These are phyloP conservation scores for Tetracladium setigerum DNA, from an alignment of 495 filamentous ascomycete genomes.

Conservation along the genomic window DNA sequence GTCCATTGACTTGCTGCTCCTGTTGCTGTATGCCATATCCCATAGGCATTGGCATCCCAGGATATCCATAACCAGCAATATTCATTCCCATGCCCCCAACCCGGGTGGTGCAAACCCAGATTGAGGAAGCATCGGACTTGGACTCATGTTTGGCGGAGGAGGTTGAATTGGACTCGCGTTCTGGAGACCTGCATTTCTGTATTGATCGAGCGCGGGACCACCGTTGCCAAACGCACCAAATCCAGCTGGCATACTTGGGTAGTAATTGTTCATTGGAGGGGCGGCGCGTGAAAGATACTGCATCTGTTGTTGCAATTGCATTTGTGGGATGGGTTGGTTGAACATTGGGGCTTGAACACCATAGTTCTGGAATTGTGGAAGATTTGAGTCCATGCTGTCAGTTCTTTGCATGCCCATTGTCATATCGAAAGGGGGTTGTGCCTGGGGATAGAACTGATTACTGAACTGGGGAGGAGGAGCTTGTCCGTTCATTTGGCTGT, in stretches of 20 bases:
- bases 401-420: slow-evolving; percentile 45
- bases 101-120: slow-evolving; percentile 36
- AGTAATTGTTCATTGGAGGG: slow-evolving; percentile 45
- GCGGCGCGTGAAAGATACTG: slow-evolving; percentile 42
- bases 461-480: slow-evolving; percentile 23
- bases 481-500: slow-evolving; percentile 33
- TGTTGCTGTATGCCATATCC: slow-evolving; percentile 31
- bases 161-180: slow-evolving; percentile 39
- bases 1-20: slow-evolving; percentile 39
- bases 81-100: slow-evolving; percentile 39
- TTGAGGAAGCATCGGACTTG: slow-evolving; percentile 21
- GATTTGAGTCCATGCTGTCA: slow-evolving; percentile 47
- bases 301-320: slow-evolving; percentile 54
- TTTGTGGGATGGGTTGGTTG: slow-evolving; percentile 41
- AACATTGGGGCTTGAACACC: slow-evolving; percentile 43
- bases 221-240: slow-evolving; percentile 37
- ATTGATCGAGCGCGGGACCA: slow-evolving; percentile 40
- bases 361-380: slow-evolving; percentile 46
- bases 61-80: slow-evolving; percentile 34
- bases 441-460: slow-evolving; percentile 32
- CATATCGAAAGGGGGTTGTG: slow-evolving; percentile 28
- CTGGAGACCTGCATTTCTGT: slow-evolving; percentile 31
- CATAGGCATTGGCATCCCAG: slow-evolving; percentile 28
- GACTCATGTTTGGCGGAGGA: slow-evolving; percentile 17
- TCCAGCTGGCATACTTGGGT: slow-evolving; percentile 38